These are phyloP conservation scores for Microdochium trichocladiopsis DNA, from an alignment of 2,329 filamentous ascomycete genomes.

Conservation along the genomic window DNA sequence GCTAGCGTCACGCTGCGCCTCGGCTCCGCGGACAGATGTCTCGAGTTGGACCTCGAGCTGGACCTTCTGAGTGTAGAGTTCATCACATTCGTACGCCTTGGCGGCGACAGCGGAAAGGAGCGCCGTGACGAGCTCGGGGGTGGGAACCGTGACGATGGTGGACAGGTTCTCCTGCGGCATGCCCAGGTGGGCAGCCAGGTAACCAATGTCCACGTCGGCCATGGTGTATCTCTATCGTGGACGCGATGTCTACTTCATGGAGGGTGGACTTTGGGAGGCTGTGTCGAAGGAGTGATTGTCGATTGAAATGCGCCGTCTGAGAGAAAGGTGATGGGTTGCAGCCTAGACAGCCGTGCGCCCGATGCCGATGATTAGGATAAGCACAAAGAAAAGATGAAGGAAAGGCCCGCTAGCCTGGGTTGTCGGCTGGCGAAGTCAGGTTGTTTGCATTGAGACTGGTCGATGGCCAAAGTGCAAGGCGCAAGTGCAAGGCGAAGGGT, in stretches of 20 bases:
- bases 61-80: constrained; percentile 79
- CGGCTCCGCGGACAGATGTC: constrained; percentile 75
- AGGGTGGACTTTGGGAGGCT: not conserved
- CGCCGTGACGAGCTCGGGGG: constrained; percentile 67
- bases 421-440: too few relatives aligned
- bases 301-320: not conserved
- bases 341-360: not conserved
- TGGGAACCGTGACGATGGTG: constrained; percentile 59
- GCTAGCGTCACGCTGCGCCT: constrained; percentile 74
- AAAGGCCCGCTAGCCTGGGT: too few relatives aligned
- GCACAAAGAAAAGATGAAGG: too few relatives aligned
- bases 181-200: constrained; percentile 65
- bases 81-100: constrained; percentile 78
- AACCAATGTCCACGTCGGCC: constrained; percentile 62
- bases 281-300: not conserved
- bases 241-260: not conserved
- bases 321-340: not conserved
- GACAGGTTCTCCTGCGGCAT: constrained; percentile 59
- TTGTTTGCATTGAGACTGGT: too few relatives aligned
- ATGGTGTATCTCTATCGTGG: constrained; percentile 29
- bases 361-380: too few relatives aligned
- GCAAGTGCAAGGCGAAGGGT: too few relatives aligned
- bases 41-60: constrained; percentile 89
- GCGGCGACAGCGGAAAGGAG: constrained; percentile 68
- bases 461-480: too few relatives aligned